These are phyloP conservation scores for Limonium bicolor DNA, from an alignment of 148 eudicot genomes.

Conservation along the genomic window DNA sequence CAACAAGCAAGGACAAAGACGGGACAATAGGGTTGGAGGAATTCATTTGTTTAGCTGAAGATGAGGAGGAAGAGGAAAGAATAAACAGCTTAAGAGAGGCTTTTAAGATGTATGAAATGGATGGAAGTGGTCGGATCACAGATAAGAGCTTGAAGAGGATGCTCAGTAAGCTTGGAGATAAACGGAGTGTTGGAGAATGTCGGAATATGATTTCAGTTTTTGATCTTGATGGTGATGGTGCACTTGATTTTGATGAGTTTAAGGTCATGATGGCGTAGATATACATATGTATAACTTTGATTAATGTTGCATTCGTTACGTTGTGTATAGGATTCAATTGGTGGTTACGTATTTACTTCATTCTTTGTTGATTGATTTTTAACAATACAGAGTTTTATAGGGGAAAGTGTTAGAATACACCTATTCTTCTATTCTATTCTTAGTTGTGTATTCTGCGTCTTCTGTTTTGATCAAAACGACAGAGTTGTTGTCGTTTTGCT, in stretches of 20 bases:
- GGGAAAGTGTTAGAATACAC: too few relatives aligned
- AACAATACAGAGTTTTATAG: too few relatives aligned
- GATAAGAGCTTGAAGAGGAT: conserved; percentile 21
- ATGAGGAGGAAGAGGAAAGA: conserved; percentile 23
- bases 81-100: conserved; percentile 23
- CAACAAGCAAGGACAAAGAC: conserved; percentile 28
- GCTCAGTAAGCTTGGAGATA: conserved; percentile 18
- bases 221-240: conserved; percentile 21
- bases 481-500: too few relatives aligned
- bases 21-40: conserved; percentile 11
- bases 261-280: conserved; percentile 23
- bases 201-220: conserved; percentile 11
- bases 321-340: too few relatives aligned
- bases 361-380: too few relatives aligned
- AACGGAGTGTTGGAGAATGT: conserved; percentile 11
- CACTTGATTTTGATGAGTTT: conserved; percentile 18
- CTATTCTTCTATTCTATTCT: too few relatives aligned
- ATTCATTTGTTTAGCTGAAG: conserved; percentile 15
- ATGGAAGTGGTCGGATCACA: conserved; percentile 8
- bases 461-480: too few relatives aligned
- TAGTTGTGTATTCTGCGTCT: too few relatives aligned
- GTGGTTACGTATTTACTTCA: too few relatives aligned
- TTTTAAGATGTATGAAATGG: conserved; percentile 19
- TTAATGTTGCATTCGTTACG: too few relatives aligned
- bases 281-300: too few relatives aligned